Percentiles rank a stretch among this genome's conserved stretches.
phyloP scores from a whole-genome alignment of 768 basidiomycete species.

The Agaricus blazei region DNA sequence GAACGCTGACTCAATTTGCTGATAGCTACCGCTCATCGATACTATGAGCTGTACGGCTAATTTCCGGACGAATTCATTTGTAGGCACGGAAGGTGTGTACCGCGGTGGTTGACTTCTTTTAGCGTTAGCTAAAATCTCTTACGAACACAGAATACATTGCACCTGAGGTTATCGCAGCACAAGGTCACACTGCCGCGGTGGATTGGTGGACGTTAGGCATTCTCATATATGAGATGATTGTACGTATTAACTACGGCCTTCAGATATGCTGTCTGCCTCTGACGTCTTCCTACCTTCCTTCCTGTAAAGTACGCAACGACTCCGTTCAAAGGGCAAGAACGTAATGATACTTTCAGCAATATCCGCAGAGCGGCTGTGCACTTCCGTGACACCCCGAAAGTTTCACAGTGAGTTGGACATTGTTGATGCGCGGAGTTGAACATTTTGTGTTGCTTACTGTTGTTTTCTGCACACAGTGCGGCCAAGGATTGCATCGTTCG shows the following conservation, averaged over 20 bases:
- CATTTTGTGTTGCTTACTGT: neutral
- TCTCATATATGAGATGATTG: slow-evolving; percentile 98
- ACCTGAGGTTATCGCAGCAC: slow-evolving; percentile 95
- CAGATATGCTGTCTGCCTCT: slow-evolving; percentile 31
- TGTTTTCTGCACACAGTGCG: slow-evolving; percentile 41
- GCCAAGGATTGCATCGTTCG: slow-evolving; percentile 86
- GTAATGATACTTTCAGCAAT: slow-evolving; percentile 94
- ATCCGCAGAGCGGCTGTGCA: slow-evolving; percentile 82
- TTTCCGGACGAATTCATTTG: slow-evolving; percentile 98
- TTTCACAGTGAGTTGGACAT: slow-evolving; percentile 33
- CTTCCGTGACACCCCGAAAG: slow-evolving; percentile 82
- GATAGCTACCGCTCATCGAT: slow-evolving; percentile 87
- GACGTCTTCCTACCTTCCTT: slow-evolving; percentile 19
- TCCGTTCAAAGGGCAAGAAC: slow-evolving; percentile 95
- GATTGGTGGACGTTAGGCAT: slow-evolving; percentile 99
- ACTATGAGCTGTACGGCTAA: slow-evolving; percentile 97
- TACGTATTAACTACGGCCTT: slow-evolving; percentile 46
- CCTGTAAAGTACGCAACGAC: slow-evolving; percentile 86
- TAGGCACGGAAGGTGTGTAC: slow-evolving; percentile 90
- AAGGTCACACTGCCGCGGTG: slow-evolving; percentile 96
- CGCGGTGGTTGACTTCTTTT: slow-evolving; percentile 13
- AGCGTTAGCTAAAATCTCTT: slow-evolving; percentile 3
- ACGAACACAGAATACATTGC: slow-evolving; percentile 87
- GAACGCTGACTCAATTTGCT: slow-evolving; percentile 12
- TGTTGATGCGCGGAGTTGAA: slow-evolving; percentile 21